These are phyloP conservation scores for Podaxis sp. DNA, from an alignment of 768 basidiomycete genomes.

Conservation along the genomic window DNA sequence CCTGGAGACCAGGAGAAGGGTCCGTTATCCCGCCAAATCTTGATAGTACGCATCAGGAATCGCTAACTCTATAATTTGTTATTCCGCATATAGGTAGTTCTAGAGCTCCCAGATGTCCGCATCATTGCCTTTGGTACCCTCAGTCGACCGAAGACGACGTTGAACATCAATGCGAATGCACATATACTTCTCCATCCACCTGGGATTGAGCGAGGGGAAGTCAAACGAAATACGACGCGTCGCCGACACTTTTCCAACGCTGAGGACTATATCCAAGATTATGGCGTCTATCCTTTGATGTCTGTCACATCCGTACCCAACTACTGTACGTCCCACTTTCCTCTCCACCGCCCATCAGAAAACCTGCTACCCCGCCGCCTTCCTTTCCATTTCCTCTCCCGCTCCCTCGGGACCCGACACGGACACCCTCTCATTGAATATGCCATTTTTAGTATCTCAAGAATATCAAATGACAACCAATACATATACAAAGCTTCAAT, in stretches of 20 bases:
- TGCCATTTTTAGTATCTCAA: slow-evolving; percentile 24
- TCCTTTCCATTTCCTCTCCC: not conserved
- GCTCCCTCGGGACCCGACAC: not conserved
- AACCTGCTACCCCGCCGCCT: not conserved
- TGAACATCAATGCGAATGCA: slow-evolving; percentile 69
- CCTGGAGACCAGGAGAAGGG: slow-evolving; percentile 65
- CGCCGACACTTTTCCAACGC: slow-evolving; percentile 6
- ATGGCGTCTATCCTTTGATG: slow-evolving; percentile 42
- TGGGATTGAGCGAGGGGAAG: slow-evolving; percentile 43
- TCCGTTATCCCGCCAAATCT: slow-evolving; percentile 31
- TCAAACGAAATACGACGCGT: not conserved
- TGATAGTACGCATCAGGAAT: not conserved
- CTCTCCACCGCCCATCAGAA: not conserved
- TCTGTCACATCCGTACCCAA: slow-evolving; percentile 28
- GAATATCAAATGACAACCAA: slow-evolving; percentile 30
- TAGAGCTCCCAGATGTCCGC: slow-evolving; percentile 70
- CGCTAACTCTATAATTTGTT: not conserved
- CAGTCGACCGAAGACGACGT: slow-evolving; percentile 52
- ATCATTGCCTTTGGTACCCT: slow-evolving; percentile 72
- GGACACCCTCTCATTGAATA: not conserved
- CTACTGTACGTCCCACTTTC: slow-evolving; percentile 28
- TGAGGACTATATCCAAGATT: slow-evolving; percentile 28
- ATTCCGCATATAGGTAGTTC: slow-evolving; percentile 48
- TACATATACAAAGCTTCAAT: slow-evolving; percentile 44
- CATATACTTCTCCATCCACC: slow-evolving; percentile 67